phyloP scores from a whole-genome alignment of 2,329 filamentous ascomycete genomes.

The Pyrenochaeta sp. region DNA sequence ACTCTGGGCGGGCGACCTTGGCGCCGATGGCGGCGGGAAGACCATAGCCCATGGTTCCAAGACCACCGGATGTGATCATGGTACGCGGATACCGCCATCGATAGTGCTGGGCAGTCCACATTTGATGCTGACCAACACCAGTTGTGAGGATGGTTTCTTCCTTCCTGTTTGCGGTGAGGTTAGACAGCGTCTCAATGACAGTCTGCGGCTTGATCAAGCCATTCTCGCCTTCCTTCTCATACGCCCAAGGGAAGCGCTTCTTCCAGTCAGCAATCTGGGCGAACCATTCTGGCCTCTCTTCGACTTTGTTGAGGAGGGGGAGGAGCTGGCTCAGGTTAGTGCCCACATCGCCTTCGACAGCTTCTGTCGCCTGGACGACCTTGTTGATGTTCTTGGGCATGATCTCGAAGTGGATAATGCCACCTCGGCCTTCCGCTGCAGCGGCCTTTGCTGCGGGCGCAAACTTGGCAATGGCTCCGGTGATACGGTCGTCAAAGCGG shows the following conservation, averaged over 20 bases:
- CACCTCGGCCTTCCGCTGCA: conserved; percentile 83
- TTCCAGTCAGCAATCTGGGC: conserved; percentile 91
- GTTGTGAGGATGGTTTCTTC: conserved; percentile 88
- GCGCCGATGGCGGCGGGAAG: conserved; percentile 94
- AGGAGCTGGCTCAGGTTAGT: conserved; percentile 79
- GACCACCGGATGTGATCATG: conserved; percentile 95
- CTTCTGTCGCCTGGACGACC: conserved; percentile 94
- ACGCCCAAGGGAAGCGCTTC: conserved; percentile 85
- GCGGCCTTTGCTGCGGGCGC: conserved; percentile 87
- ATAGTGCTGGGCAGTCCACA: conserved; percentile 98
- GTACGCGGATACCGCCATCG: conserved; percentile 89
- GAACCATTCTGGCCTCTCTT: conserved; percentile 85
- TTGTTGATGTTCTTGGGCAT: conserved; percentile 99
- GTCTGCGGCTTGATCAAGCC: conserved; percentile 94
- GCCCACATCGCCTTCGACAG: conserved; percentile 90
- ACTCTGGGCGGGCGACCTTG: conserved; percentile 83
- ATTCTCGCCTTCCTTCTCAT: conserved; percentile 77
- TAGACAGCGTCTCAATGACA: conserved; percentile 87
- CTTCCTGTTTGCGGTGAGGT: conserved; percentile 82
- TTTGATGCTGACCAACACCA: conserved; percentile 97
- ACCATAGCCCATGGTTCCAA: conserved; percentile 96
- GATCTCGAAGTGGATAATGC: conserved; percentile 97
- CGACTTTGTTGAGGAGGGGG: conserved; percentile 71
- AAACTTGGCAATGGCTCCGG: conserved; percentile 81
- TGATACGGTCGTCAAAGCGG: conserved; percentile 97